Evolutionary conservation across 345 rosid species (phyloP).

Genomic region (Eucalyptus sp.): DNA sequence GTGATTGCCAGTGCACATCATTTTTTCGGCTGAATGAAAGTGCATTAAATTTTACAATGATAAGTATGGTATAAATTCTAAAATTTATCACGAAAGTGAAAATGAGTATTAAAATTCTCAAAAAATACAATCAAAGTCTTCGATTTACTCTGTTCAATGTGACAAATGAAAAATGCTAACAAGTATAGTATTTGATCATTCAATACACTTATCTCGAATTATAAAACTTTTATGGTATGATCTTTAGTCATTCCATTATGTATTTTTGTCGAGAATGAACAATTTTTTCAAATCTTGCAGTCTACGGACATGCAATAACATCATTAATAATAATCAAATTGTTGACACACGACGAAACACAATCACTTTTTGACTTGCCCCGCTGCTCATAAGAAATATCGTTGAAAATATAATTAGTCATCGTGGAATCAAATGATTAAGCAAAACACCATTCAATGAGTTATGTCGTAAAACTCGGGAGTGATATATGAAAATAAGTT

Average conservation of each 20-base stretch:
- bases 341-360: neutral
- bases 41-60: too few relatives aligned
- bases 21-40: neutral
- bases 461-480: neutral
- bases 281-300: too few relatives aligned
- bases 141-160: accelerated
- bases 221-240: too few relatives aligned
- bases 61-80: accelerated
- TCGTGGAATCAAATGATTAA: neutral
- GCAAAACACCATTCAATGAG: neutral
- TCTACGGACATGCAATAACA: accelerated
- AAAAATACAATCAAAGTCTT: too few relatives aligned
- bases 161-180: too few relatives aligned
- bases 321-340: neutral
- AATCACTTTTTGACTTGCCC: neutral
- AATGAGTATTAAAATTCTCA: neutral
- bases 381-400: neutral
- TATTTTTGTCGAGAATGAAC: too few relatives aligned
- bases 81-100: accelerated
- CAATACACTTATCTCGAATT: too few relatives aligned
- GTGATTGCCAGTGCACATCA: neutral
- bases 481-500: accelerated
- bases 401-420: accelerated
- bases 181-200: too few relatives aligned
- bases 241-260: too few relatives aligned